These are phyloP conservation scores for Coemansia sp. DNA, from an alignment of 192 early-diverging fungal genomes.

Conservation along the genomic window DNA sequence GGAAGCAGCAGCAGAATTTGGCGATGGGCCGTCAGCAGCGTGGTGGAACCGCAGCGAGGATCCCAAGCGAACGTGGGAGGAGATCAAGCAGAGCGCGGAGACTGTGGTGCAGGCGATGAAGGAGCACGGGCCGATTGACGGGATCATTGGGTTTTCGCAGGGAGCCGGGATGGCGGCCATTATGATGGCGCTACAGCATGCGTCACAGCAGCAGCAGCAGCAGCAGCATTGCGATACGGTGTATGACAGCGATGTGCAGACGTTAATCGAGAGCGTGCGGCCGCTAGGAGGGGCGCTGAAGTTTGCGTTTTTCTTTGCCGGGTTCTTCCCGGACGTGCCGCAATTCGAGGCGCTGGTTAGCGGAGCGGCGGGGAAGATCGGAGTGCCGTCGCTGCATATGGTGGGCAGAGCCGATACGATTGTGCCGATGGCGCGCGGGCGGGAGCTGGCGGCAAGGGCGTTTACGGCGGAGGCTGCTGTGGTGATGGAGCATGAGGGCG, in stretches of 20 bases:
- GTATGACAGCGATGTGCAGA: not conserved
- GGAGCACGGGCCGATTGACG: conserved; percentile 41
- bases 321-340: conserved; percentile 26
- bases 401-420: conserved; percentile 27
- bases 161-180: conserved; percentile 45
- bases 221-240: not conserved
- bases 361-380: not conserved
- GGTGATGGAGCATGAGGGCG: conserved; percentile 23
- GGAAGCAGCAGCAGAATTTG: not conserved
- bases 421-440: conserved; percentile 26
- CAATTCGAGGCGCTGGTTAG: conserved; percentile 7
- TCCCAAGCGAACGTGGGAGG: conserved; percentile 1
- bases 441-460: conserved; percentile 14
- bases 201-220: not conserved
- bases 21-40: conserved; percentile 10
- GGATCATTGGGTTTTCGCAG: conserved; percentile 49
- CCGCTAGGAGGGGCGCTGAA: not conserved
- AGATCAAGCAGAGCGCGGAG: conserved; percentile 13
- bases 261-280: not conserved
- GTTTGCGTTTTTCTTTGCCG: conserved; percentile 33
- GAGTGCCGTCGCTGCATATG: conserved; percentile 11
- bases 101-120: not conserved
- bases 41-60: conserved; percentile 42
- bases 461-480: conserved; percentile 10
- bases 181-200: conserved; percentile 17